phyloP scores from a whole-genome alignment of 2,329 filamentous ascomycete species.

The Didymella arachidicola region DNA sequence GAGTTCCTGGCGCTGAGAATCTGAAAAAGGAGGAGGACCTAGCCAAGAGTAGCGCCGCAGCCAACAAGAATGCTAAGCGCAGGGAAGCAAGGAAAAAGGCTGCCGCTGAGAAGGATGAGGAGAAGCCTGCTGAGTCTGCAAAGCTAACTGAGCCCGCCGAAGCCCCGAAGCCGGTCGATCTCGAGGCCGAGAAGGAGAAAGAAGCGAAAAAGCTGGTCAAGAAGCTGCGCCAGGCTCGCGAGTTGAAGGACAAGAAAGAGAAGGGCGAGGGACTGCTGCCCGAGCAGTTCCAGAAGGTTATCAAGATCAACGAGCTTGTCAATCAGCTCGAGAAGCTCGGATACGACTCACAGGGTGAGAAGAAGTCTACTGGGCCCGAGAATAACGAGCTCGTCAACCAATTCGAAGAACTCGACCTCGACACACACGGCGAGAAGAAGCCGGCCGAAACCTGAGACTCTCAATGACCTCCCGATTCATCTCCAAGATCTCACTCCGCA shows the following conservation, averaged over 20 bases:
- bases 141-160: slow-evolving; percentile 33
- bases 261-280: slow-evolving; percentile 82
- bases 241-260: slow-evolving; percentile 90
- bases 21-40: slow-evolving; percentile 57
- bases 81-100: slow-evolving; percentile 70
- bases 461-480: not conserved
- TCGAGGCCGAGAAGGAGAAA: slow-evolving; percentile 84
- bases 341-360: slow-evolving; percentile 80
- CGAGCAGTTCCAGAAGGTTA: slow-evolving; percentile 96
- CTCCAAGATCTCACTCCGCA: slow-evolving; percentile 2
- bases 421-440: slow-evolving; percentile 74
- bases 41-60: slow-evolving; percentile 58
- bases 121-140: slow-evolving; percentile 37
- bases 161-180: slow-evolving; percentile 57
- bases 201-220: slow-evolving; percentile 91
- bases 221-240: slow-evolving; percentile 91
- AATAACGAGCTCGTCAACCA: slow-evolving; percentile 85
- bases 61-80: slow-evolving; percentile 87
- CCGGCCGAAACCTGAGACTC: slow-evolving; percentile 50
- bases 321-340: slow-evolving; percentile 85
- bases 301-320: slow-evolving; percentile 94
- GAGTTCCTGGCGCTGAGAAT: slow-evolving; percentile 75
- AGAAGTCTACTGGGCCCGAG: slow-evolving; percentile 56
- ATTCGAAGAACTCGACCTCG: slow-evolving; percentile 83
- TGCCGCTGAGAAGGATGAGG: slow-evolving; percentile 51